Base-by-base conservation (phyloP, 352 stramenopile genomes). In the Phytophthora syringae region DNA sequence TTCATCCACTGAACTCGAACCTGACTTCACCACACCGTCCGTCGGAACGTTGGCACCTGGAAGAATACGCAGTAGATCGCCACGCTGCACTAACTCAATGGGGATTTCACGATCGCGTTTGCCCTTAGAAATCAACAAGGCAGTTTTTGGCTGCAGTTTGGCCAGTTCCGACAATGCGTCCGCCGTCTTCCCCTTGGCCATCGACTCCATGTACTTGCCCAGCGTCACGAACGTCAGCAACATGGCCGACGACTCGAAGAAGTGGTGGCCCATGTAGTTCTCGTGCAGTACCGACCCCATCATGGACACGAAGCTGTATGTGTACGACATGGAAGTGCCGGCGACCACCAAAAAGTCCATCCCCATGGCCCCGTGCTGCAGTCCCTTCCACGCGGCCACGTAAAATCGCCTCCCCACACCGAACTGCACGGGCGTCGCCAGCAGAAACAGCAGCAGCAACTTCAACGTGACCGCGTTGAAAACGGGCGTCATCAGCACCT, bases 261-360 rank as follows among this genome's bases (percentile, higher is more conserved):
- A 96, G 63, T 95, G 82, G 67, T 94, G 88, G 13, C 84, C 85
- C 16, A 88, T 62, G 58, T 92, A 94, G 18, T 89, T 62, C 20
- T 74, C 55, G 27, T 82, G 77, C 36, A 94, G 22, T 0, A 69
- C 74, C 27, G 82, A 89, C 11, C 83, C 76, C 24, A 97, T 70
- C 22, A 96, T 79, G 39, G 88, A 91, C 42, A 92, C 68, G 32
- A 95, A 81, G 40, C 86, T 94, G 64, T 96, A 97, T 11, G 89
- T 70, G 60, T 97, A 97, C 54, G 89, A 94, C 44, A 89, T 84
- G n/a, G 82, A 85, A 0, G 89, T 95, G 56, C 89, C 89, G 7
- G 88, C 74, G 34, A 94, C 86, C 27, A 97, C 88, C 27, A 97
- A 59, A 53, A 96, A 96, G 52, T 94, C 87, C 89, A 96, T 97